Evolutionary conservation across 2,329 filamentous ascomycete genomes (phyloP).

Genomic region (Pseudogymnoascus sp.): DNA sequence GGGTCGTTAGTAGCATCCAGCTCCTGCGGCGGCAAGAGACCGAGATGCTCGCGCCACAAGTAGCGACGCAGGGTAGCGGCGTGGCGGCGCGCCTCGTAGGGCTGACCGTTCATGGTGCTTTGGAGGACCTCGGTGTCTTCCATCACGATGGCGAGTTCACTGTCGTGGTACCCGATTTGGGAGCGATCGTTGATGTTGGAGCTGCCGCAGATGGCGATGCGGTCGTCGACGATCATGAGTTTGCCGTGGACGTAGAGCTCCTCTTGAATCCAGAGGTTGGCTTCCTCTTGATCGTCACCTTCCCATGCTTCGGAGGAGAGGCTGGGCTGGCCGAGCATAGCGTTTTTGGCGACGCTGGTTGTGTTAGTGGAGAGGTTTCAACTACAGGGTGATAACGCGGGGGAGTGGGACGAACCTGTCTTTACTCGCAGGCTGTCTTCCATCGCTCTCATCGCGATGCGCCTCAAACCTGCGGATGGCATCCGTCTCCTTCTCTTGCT

Average conservation of each 20-base stretch:
- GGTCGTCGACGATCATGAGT: slow-evolving; percentile 81
- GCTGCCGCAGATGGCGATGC: slow-evolving; percentile 74
- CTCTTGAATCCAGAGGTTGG: slow-evolving; percentile 86
- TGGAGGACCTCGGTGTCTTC: slow-evolving; percentile 68
- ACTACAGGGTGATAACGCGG: slow-evolving; percentile 13
- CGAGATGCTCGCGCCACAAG: slow-evolving; percentile 86
- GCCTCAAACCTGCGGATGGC: slow-evolving; percentile 48
- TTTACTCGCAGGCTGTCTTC: slow-evolving; percentile 21
- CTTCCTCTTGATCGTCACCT: slow-evolving; percentile 64
- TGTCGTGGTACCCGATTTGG: slow-evolving; percentile 83
- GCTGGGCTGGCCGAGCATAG: slow-evolving; percentile 65
- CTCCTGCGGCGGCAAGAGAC: slow-evolving; percentile 67
- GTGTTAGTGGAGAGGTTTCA: slow-evolving; percentile 27
- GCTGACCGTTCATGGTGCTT: slow-evolving; percentile 70
- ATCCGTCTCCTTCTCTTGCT: slow-evolving; percentile 36
- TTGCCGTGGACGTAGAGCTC: slow-evolving; percentile 95
- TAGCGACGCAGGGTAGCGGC: slow-evolving; percentile 73
- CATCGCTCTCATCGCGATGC: slow-evolving; percentile 31
- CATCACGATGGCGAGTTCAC: slow-evolving; percentile 83
- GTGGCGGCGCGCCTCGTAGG: slow-evolving; percentile 72
- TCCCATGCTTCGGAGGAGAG: slow-evolving; percentile 69
- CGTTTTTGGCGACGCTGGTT: slow-evolving; percentile 62
- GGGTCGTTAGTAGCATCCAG: slow-evolving; percentile 59
- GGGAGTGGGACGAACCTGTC: slow-evolving; percentile 14
- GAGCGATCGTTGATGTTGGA: slow-evolving; percentile 90